Evolutionary conservation across 176 grass and related monocot genomes (phyloP), one percentile per base, ranked within the genome.

Genomic region (Oropetium thomaeum): DNA sequence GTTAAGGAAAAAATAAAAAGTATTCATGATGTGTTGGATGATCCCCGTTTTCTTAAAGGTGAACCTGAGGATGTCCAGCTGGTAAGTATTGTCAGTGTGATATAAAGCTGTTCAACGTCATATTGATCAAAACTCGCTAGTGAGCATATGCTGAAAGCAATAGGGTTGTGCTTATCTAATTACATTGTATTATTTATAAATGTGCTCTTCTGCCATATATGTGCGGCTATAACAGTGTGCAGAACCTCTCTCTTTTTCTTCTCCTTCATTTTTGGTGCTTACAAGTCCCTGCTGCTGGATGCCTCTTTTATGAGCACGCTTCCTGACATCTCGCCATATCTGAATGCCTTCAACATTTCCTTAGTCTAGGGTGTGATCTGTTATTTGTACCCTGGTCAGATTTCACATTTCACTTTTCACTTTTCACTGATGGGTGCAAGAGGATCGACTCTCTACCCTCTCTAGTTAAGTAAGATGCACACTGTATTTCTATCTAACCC

Each of bases 1-100:
- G 78, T 92, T 58, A 85, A 92, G 74, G 91, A 83, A 33, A 98
- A 94, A 86, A 98, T 98, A 72, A 98, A 92, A 79, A 98, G 89
- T 84, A 98, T 94, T 71, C 91, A 98, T 82, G 96, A 98, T 73
- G 89, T 98, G 57, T 74, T 98, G 68, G 86, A 92, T 49, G 91
- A 94, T 78, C 91, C 91, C 62, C 89, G 84, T 52, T 98, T 98
- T 81, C 79, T 98, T 58, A 92, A 93, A 82, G 85, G 82, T 45
- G 86, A 91, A 35, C 81, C 67, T 59, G 75, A 61, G 32, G 69
- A 63, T 52, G 90, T 78, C 58, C 86, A 72, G 44, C 54, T 89
- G 47, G 87, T 89, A 63, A 77, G 86, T 84, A 30, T 11, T 64
- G 54, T 66, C 43, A 67, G 51, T 80, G 4, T 27, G 37, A 28